phyloP scores from a whole-genome alignment of 2,329 filamentous ascomycete species.

The Tolypocladium ophioglossoides region DNA sequence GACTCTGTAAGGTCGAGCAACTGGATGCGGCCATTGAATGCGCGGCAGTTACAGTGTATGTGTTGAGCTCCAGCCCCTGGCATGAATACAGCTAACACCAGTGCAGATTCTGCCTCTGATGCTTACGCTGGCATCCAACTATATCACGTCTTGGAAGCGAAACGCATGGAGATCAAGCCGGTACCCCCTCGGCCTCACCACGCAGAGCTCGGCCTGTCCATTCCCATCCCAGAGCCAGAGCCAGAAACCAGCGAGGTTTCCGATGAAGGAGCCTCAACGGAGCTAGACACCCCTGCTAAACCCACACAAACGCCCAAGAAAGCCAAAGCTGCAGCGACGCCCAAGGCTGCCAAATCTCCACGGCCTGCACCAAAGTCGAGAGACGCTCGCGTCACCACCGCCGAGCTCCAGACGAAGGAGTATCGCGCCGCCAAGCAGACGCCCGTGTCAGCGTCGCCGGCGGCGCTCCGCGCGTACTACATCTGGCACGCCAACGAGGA shows the following conservation, averaged over 20 bases:
- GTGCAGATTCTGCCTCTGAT: slow-evolving; percentile 64
- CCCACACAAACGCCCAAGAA: background rate
- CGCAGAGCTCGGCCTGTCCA: slow-evolving; percentile 56
- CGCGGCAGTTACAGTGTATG: slow-evolving; percentile 61
- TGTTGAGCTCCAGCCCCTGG: slow-evolving; percentile 5
- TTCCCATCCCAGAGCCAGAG: slow-evolving; percentile 31
- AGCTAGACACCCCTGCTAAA: background rate
- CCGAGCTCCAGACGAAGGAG: slow-evolving; percentile 25
- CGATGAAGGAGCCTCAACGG: background rate
- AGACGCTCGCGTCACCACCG: slow-evolving; percentile 32
- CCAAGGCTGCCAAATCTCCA: slow-evolving; percentile 7
- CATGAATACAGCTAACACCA: background rate
- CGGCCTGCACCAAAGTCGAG: background rate
- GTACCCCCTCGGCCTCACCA: slow-evolving; percentile 59
- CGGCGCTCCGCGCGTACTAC: slow-evolving; percentile 47
- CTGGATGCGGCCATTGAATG: slow-evolving; percentile 56
- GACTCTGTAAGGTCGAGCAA: slow-evolving; percentile 58
- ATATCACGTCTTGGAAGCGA: slow-evolving; percentile 59
- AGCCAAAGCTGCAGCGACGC: background rate
- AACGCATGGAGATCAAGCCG: slow-evolving; percentile 55
- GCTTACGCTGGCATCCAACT: slow-evolving; percentile 71
- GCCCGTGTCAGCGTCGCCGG: slow-evolving; percentile 11
- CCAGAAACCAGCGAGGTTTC: background rate
- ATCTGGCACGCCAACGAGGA: slow-evolving; percentile 48
- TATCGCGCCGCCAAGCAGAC: slow-evolving; percentile 22